phyloP scores from a whole-genome alignment of 1,284 basidiomycete species.

The Apiotrichum gracile region DNA sequence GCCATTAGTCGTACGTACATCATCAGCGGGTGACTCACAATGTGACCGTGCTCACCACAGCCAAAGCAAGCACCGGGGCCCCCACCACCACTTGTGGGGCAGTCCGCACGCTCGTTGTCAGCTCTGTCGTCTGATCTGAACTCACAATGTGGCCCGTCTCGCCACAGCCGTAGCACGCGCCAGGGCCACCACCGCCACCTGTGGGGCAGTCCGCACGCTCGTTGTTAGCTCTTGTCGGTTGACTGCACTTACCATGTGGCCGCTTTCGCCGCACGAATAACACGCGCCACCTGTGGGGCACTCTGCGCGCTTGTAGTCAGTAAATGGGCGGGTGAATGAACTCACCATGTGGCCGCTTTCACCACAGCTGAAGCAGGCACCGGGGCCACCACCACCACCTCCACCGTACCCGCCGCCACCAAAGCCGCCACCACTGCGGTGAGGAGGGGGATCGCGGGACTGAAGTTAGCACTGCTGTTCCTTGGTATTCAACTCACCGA shows the following conservation, averaged over 20 bases:
- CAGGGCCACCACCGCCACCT: constrained; percentile 4
- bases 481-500: neutral
- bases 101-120: constrained; percentile 1
- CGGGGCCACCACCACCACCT: constrained; percentile 1
- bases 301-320: constrained; percentile 8
- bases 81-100: no score
- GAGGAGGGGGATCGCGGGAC: neutral
- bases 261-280: constrained; percentile 11
- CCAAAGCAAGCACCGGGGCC: no score
- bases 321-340: no score
- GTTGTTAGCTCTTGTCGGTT: neutral
- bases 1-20: no score
- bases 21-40: no score
- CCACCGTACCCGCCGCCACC: neutral
- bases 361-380: constrained; percentile 13
- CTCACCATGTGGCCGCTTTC: constrained; percentile 17
- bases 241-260: constrained; percentile 18
- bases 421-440: neutral
- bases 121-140: neutral
- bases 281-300: constrained; percentile 9
- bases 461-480: neutral
- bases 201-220: constrained; percentile 14
- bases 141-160: constrained; percentile 6
- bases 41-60: no score
- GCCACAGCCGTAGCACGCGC: constrained; percentile 9